These are phyloP conservation scores for Xerophyta viscosa DNA, from an alignment of 106 monocot species.

Conservation along the genomic window DNA sequence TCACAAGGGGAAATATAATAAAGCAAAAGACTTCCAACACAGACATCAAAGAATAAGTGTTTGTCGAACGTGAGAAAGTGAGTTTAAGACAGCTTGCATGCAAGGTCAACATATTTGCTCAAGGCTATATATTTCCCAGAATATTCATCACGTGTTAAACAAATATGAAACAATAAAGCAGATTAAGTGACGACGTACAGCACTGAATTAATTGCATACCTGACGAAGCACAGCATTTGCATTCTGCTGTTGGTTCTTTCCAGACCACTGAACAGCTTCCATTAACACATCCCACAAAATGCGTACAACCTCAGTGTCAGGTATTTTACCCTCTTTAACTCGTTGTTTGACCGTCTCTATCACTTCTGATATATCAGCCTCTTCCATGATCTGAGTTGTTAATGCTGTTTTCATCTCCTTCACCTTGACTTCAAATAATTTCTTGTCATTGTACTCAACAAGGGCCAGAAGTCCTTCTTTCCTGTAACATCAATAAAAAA, in stretches of 20 bases:
- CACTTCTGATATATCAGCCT: constrained; percentile 73
- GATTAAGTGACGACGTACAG: too few relatives aligned
- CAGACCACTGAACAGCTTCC: constrained; percentile 99
- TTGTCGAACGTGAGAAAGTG: too few relatives aligned
- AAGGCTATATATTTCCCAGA: too few relatives aligned
- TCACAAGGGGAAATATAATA: too few relatives aligned
- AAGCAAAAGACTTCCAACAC: too few relatives aligned
- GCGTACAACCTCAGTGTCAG: constrained; percentile 85
- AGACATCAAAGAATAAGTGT: too few relatives aligned
- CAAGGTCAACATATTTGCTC: too few relatives aligned
- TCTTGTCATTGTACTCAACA: constrained; percentile 93
- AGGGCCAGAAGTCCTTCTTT: constrained; percentile 77
- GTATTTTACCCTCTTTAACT: constrained; percentile 76
- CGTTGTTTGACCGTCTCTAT: constrained; percentile 73
- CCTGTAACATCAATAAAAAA: constrained; percentile 19
- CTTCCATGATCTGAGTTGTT: constrained; percentile 72
- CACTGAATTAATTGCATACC: constrained; percentile 22
- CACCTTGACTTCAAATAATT: constrained; percentile 86
- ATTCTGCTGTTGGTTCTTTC: constrained; percentile 99
- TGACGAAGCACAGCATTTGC: constrained; percentile 85
- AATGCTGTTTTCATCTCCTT: constrained; percentile 83
- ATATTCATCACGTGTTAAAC: too few relatives aligned
- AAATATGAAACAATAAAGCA: too few relatives aligned
- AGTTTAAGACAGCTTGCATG: too few relatives aligned
- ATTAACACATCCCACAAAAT: constrained; percentile 93